Base-by-base conservation (phyloP, 768 basidiomycete genomes). In the Leccinum incarnatum region DNA sequence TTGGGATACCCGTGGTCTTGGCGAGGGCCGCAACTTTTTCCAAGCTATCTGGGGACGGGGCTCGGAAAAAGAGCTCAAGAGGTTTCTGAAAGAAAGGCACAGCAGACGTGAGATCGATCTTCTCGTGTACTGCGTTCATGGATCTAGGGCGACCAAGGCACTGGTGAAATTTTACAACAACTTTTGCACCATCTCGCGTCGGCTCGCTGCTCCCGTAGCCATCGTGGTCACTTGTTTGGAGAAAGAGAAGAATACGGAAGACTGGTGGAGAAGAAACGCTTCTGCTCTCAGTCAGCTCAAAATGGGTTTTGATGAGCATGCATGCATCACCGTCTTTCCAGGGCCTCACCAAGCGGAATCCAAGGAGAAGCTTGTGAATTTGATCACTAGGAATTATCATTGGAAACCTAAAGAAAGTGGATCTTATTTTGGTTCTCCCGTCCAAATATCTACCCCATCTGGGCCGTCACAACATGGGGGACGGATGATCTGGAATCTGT, bases 1-100 rank as follows among this genome's bases (percentile, higher is more conserved):
- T 0, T 72, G 75, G 69, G 78, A 78, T 47, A 79, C 76, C 6
- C 70, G 69, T 10, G 77, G 78, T 19, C 72, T 78, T 23, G 66
- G 74, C 45, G 76, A 71, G 56, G 75, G 42, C 15, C 51, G 53
- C 25, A 51, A 8, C 11, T 54, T 70, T 56, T 40, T 60, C 49
- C 59, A 4, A 34, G 17, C 7, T n/a, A 4, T 69, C 10, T 59
- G 67, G 15, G 12, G 51, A 15, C 32, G 19, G 2, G 21, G 42
- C 21, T 59, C 73, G 1, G 63, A 64, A 42, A 60, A 53, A 49
- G 58, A 61, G 4, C 53, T 72, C 29, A 64, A 64, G 50, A 62
- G 53, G 19, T 57, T 70, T 23, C 62, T 70, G 17, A 51, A 63
- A 34, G 59, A 65, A 53, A 63, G 66, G 3, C 61, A 67, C 17